Conservation (phyloP, 2,329 filamentous ascomycete species). For the Alternaria panax region DNA sequence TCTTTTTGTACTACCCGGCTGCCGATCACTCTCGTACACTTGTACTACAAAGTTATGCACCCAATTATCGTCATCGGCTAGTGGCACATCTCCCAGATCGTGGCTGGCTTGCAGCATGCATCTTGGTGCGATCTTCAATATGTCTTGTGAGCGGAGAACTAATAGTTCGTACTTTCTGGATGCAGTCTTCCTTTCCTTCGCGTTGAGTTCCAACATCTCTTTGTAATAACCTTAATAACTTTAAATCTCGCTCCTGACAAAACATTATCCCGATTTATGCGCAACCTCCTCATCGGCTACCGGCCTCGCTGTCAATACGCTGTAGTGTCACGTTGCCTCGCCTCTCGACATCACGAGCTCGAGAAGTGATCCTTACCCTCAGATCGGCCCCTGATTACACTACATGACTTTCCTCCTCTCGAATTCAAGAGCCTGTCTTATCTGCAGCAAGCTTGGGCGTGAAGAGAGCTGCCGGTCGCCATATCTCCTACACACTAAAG, state of each 20-base stretch:
- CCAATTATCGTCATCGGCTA: conserved; percentile 17
- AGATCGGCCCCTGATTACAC: conserved; percentile 31
- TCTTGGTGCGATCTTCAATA: background rate
- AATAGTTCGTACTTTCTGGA: background rate
- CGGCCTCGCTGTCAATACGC: conserved; percentile 22
- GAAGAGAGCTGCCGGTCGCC: conserved; percentile 19
- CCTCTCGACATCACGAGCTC: conserved; percentile 26
- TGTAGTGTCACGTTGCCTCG: conserved; percentile 33
- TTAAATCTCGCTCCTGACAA: background rate
- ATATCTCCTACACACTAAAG: background rate
- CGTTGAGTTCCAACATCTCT: background rate
- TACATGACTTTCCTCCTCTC: conserved; percentile 27
- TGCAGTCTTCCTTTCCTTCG: background rate
- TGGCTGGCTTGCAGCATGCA: background rate
- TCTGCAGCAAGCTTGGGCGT: conserved; percentile 24
- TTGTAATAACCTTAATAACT: background rate
- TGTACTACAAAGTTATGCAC: conserved; percentile 11
- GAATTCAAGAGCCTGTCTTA: conserved; percentile 21
- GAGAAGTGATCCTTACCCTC: conserved; percentile 26
- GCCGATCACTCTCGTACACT: conserved; percentile 13
- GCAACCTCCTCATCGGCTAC: conserved; percentile 7
- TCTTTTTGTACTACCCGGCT: conserved; percentile 15
- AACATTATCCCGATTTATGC: background rate
- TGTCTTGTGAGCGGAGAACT: background rate
- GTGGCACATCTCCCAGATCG: conserved; percentile 8